Percentiles rank a stretch among this genome's conserved stretches.
Conservation (phyloP, 257 asterid species). For the Apocynum venetum region DNA sequence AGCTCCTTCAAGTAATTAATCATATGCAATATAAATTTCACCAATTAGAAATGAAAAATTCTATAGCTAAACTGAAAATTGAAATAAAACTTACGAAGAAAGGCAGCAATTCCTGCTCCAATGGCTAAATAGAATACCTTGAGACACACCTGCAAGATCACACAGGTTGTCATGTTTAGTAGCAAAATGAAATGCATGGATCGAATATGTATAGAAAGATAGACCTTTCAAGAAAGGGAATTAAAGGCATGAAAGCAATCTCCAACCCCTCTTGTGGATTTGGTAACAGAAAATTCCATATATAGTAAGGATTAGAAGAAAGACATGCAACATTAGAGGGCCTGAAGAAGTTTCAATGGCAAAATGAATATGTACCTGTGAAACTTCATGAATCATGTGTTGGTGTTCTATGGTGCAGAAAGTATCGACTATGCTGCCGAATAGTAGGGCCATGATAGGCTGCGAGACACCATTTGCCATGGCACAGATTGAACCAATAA, state of each 20-base stretch:
- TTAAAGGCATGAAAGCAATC: too few relatives aligned
- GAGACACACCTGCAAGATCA: constrained; percentile 14
- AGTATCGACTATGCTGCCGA: constrained; percentile 30
- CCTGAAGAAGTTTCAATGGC: too few relatives aligned
- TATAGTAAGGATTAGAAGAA: too few relatives aligned
- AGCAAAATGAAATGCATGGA: too few relatives aligned
- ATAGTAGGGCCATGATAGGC: constrained; percentile 34
- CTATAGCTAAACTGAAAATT: background rate
- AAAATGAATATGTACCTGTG: background rate
- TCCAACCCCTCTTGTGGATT: too few relatives aligned
- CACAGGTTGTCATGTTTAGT: background rate
- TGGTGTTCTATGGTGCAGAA: constrained; percentile 16
- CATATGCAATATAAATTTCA: background rate
- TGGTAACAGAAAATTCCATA: too few relatives aligned
- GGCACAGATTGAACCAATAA: constrained; percentile 40
- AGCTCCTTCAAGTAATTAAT: too few relatives aligned
- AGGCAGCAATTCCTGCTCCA: constrained; percentile 21
- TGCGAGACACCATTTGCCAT: constrained; percentile 35
- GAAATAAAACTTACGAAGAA: constrained; percentile 8
- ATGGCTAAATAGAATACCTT: constrained; percentile 19
- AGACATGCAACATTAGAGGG: too few relatives aligned
- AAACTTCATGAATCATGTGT: constrained; percentile 4
- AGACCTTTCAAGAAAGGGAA: too few relatives aligned
- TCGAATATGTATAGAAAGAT: too few relatives aligned
- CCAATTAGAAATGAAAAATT: background rate